Percentiles rank a stretch among this genome's conserved stretches.
Evolutionary conservation across 345 rosid genomes (phyloP).

Genomic region (Populus ilicifolia): DNA sequence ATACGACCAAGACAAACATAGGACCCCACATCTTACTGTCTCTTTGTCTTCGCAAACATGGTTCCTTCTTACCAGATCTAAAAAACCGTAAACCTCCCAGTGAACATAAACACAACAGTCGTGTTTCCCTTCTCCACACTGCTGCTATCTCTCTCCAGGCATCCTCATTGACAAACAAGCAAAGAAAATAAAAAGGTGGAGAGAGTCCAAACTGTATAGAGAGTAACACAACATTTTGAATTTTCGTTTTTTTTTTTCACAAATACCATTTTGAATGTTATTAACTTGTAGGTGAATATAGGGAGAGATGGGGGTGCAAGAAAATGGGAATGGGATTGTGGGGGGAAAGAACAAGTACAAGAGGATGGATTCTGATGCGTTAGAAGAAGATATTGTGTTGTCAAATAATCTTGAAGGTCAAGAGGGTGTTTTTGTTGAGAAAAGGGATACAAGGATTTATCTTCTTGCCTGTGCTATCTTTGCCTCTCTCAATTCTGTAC

Average conservation of each 20-base stretch:
- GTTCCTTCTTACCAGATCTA: no score
- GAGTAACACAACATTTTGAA: no score
- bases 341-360: constrained; percentile 11
- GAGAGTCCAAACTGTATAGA: background rate
- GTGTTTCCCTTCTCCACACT: no score
- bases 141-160: background rate
- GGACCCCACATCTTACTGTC: no score
- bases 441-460: background rate
- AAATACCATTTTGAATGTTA: background rate
- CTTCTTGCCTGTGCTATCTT: constrained; percentile 19
- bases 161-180: background rate
- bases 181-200: background rate
- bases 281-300: background rate
- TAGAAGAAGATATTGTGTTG: background rate
- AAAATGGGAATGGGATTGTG: constrained; percentile 9
- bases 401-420: background rate
- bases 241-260: no score
- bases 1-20: no score
- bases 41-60: no score
- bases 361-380: constrained; percentile 10
- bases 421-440: background rate
- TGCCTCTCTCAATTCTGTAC: constrained; percentile 28
- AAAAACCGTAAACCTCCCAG: background rate
- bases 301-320: constrained; percentile 6
- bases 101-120: background rate